Base-by-base conservation (phyloP, 2,329 filamentous ascomycete species). In the Iodosphaeria phyllophila region DNA sequence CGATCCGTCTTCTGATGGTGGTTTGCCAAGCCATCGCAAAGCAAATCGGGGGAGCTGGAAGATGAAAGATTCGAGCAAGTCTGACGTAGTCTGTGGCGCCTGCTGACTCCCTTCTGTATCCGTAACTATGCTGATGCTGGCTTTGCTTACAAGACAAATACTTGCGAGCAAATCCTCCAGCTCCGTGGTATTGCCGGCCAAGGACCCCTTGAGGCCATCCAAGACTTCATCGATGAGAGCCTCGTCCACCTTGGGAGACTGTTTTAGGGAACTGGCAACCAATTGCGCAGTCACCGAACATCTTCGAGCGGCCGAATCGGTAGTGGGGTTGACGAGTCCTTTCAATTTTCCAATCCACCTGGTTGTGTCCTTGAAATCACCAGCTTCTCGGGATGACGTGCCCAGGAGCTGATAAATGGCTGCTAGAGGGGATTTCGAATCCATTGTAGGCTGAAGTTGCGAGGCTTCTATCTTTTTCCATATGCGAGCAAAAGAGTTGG, bases 91-190 rank as follows among this genome's bases (percentile, higher is more conserved):
- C 21, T 21, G 22, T 18, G 28, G 29, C 28, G 29, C 26, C 22
- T 25, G 9, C 8, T 34, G 28, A 5, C 32, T 34, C 21, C 29
- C 34, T n/a, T 30, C 16, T 2, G 29, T 27, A 8, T 30, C 34
- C 7, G 47, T 35, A 14, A 74, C 41, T 5, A 64, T 30, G 2
- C 53, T 54, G 25, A 69, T 58, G 2, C 57, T 57, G 4, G 61
- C 58, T 32, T 64, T 63, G 31, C 70, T 54, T 11, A 63, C 55
- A 3, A 54, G 45, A 17, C 60, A 67, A 5, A 74, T 48, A 30
- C 64, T 64, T 6, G 52, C 50, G 13, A 75, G 46, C 1, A 75
- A 52, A 26, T 73, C 66, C 22, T 74, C 67, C 16, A 75, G 52
- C 30, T 74, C 69, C 1, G 50, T 42, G 6, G 55, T 50, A 15